phyloP scores from a whole-genome alignment of 768 basidiomycete genomes.

The Cyclocybe cylindracea region DNA sequence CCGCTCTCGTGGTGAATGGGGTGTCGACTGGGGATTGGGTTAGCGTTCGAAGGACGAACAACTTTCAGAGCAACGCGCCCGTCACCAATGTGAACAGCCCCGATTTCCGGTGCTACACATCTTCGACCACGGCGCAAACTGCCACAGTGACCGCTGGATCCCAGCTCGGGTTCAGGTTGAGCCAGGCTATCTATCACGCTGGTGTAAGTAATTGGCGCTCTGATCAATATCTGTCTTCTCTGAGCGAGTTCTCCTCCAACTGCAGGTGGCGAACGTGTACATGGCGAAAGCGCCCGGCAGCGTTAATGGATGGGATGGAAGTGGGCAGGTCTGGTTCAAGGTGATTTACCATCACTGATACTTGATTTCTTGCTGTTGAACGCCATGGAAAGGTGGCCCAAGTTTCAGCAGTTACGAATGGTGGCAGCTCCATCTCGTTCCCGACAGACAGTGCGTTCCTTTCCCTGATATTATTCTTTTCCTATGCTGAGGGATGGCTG shows the following conservation, averaged over 20 bases:
- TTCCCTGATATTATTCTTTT: not conserved
- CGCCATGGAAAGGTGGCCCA: constrained; percentile 2
- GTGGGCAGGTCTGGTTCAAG: constrained; percentile 11
- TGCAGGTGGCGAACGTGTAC: constrained; percentile 1
- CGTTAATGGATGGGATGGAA: constrained; percentile 6
- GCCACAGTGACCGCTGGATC: constrained; percentile 12
- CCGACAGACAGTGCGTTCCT: not conserved
- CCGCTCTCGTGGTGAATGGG: constrained; percentile 8
- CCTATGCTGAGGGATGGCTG: not conserved
- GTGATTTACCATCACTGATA: not conserved
- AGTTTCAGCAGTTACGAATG: constrained; percentile 5
- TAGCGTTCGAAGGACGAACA: constrained; percentile 12
- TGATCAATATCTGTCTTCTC: not conserved
- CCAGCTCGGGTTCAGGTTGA: constrained; percentile 9
- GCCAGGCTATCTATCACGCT: constrained; percentile 12
- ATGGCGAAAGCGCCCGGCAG: constrained; percentile 4
- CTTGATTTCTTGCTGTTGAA: not conserved
- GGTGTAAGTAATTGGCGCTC: constrained; percentile 1
- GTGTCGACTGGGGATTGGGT: constrained; percentile 10
- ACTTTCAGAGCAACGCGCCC: constrained; percentile 7
- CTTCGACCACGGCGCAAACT: constrained; percentile 4
- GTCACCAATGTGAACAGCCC: constrained; percentile 13
- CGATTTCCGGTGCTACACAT: constrained; percentile 16
- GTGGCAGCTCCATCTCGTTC: constrained; percentile 4
- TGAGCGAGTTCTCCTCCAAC: not conserved